Conservation (phyloP, 768 basidiomycete genomes). For the Lactarius pseudohatsudake region DNA sequence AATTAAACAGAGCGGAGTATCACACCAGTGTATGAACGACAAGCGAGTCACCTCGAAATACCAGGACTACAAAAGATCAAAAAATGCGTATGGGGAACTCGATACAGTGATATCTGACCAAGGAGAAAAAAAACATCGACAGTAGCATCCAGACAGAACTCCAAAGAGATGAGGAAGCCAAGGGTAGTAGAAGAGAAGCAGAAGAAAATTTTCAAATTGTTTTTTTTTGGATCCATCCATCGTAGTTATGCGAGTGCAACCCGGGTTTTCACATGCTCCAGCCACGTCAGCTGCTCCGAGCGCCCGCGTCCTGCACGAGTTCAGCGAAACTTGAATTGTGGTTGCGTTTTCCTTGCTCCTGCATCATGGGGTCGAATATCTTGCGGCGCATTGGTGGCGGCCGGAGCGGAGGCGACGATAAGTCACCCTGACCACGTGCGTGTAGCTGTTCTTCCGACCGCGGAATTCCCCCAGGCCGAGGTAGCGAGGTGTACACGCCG, state of each 20-base stretch:
- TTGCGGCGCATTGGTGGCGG: slow-evolving; percentile 16
- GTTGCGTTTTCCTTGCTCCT: slow-evolving; percentile 8
- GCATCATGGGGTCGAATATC: slow-evolving; percentile 15
- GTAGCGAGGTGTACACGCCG: slow-evolving; percentile 12
- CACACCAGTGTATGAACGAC: background rate
- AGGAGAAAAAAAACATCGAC: slow-evolving; percentile 1
- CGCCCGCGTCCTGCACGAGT: background rate
- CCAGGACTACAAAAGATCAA: background rate
- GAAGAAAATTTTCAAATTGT: background rate
- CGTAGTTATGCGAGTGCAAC: background rate
- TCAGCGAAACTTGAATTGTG: slow-evolving; percentile 4
- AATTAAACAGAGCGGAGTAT: slow-evolving; percentile 2
- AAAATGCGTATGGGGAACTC: slow-evolving; percentile 15
- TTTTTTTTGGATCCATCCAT: background rate
- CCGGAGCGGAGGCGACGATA: background rate
- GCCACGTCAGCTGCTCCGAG: background rate
- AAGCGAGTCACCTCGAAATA: background rate
- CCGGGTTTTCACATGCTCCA: background rate
- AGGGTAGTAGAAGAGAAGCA: background rate
- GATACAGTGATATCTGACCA: slow-evolving; percentile 19
- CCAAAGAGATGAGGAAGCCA: slow-evolving; percentile 11
- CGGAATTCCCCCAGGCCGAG: background rate
- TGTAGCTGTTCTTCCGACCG: slow-evolving; percentile 1
- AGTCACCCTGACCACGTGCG: background rate
- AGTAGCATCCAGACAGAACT: slow-evolving; percentile 17